Percentiles rank a stretch among this genome's conserved stretches.
Evolutionary conservation across 163 green algal species (phyloP).

Genomic region (Picocystis sp.): DNA sequence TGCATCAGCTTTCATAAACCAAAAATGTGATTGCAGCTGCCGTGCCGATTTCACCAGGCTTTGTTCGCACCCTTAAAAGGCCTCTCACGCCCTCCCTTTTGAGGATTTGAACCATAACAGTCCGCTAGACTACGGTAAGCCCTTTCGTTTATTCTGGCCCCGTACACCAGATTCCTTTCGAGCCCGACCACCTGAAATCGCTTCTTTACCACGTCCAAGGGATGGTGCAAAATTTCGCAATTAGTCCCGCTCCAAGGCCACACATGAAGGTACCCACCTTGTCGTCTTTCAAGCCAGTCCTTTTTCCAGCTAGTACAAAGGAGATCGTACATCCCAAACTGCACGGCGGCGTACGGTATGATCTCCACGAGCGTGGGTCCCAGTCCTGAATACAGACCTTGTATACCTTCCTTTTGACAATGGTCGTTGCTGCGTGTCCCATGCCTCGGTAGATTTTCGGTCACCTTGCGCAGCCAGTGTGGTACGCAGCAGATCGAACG

Average conservation of each 20-base stretch:
- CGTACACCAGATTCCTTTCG: constrained; percentile 25
- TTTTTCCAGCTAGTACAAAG: constrained; percentile 15
- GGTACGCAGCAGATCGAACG: constrained; percentile 93
- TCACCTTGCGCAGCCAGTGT: constrained; percentile 83
- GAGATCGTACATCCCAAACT: constrained; percentile 74
- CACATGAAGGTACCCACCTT: constrained; percentile 31
- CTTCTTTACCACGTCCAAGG: constrained; percentile 94
- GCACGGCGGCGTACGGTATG: constrained; percentile 86
- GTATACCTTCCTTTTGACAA: constrained; percentile 43
- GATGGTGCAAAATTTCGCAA: constrained; percentile 74
- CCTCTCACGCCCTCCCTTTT: constrained; percentile 23
- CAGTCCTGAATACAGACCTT: constrained; percentile 77
- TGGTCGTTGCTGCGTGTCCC: constrained; percentile 46
- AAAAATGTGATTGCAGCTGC: constrained; percentile 78
- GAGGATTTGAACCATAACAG: constrained; percentile 12
- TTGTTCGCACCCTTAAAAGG: constrained; percentile 51
- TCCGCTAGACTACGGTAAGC: constrained; percentile 11
- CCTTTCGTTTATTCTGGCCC: constrained; percentile 22
- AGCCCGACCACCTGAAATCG: constrained; percentile 52
- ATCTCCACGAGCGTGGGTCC: constrained; percentile 90
- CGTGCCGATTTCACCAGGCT: constrained; percentile 63
- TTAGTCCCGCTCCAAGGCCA: constrained; percentile 43
- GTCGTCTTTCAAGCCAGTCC: not conserved
- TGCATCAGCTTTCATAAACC: constrained; percentile 49
- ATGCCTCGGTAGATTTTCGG: constrained; percentile 57